phyloP scores from a whole-genome alignment of 768 basidiomycete genomes.

The Tricholoma matsutake region DNA sequence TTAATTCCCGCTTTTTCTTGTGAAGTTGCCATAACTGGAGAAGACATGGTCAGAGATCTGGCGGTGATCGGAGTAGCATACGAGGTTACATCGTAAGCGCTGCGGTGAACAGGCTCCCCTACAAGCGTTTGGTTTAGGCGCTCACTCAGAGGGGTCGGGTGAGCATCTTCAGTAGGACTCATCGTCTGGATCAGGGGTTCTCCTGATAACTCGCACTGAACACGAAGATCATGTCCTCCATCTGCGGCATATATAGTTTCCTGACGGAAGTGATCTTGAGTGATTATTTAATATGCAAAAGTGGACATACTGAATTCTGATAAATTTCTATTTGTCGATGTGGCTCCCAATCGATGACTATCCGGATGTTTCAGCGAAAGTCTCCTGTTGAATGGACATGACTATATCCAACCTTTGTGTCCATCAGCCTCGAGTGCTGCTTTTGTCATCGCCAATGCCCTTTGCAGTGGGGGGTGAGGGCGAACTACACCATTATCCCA shows the following conservation, averaged over 20 bases:
- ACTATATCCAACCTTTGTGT: conserved; percentile 35
- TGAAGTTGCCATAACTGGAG: conserved; percentile 64
- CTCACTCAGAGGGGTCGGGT: conserved; percentile 30
- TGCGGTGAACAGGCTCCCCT: conserved; percentile 37
- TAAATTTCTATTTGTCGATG: conserved; percentile 51
- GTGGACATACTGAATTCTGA: conserved; percentile 34
- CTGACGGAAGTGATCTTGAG: conserved; percentile 23
- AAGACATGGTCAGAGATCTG: not conserved
- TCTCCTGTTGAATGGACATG: conserved; percentile 2
- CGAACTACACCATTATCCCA: conserved; percentile 46
- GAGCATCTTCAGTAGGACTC: conserved; percentile 31
- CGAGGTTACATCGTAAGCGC: conserved; percentile 38
- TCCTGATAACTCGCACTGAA: conserved; percentile 42
- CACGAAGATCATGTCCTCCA: conserved; percentile 45
- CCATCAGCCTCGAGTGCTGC: conserved; percentile 45
- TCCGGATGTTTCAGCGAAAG: not conserved
- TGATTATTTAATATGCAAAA: not conserved
- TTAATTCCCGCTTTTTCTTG: conserved; percentile 44
- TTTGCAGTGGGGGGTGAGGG: conserved; percentile 50
- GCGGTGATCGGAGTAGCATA: not conserved
- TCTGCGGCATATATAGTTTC: conserved; percentile 52
- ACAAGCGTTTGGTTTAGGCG: conserved; percentile 45
- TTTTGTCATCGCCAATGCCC: conserved; percentile 48
- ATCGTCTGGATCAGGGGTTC: conserved; percentile 61
- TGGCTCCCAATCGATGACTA: conserved; percentile 67